Evolutionary conservation across 306 rosid species (phyloP).

Genomic region (Quercus cerris): DNA sequence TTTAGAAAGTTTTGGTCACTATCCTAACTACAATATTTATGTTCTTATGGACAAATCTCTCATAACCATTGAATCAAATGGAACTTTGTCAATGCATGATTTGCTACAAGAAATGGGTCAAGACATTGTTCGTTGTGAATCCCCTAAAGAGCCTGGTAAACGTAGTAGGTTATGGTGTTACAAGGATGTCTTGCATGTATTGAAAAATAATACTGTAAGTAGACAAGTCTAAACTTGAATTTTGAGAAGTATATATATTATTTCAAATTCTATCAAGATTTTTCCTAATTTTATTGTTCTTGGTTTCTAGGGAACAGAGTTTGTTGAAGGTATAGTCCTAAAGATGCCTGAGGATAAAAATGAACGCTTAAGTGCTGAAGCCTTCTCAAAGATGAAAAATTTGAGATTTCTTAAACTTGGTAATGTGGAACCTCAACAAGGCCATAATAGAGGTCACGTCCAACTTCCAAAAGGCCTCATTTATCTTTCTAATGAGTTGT

Average conservation of each 20-base stretch:
- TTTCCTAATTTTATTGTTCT: not conserved
- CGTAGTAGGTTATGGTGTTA: not conserved
- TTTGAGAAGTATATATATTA: not conserved
- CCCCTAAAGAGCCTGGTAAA: not conserved
- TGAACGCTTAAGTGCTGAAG: not conserved
- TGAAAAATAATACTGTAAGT: not conserved
- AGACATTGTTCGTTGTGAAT: not conserved
- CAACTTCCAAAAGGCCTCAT: not conserved
- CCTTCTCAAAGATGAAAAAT: not conserved
- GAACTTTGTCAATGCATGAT: not conserved
- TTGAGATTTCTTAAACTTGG: not conserved
- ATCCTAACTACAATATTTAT: rapidly evolving
- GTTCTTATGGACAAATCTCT: not conserved
- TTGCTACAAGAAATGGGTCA: not conserved
- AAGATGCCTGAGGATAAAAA: too few relatives aligned
- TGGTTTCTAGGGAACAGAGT: not conserved
- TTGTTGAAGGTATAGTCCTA: not conserved
- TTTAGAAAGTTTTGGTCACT: too few relatives aligned
- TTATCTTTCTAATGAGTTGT: not conserved
- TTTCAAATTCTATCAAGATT: rapidly evolving
- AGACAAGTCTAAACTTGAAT: not conserved
- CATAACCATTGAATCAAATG: not conserved
- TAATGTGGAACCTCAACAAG: rapidly evolving
- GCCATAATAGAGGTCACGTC: rapidly evolving
- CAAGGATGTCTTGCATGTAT: not conserved